These are phyloP conservation scores for Litsea cubeba DNA, from an alignment of 164 flowering plant species.

Conservation along the genomic window DNA sequence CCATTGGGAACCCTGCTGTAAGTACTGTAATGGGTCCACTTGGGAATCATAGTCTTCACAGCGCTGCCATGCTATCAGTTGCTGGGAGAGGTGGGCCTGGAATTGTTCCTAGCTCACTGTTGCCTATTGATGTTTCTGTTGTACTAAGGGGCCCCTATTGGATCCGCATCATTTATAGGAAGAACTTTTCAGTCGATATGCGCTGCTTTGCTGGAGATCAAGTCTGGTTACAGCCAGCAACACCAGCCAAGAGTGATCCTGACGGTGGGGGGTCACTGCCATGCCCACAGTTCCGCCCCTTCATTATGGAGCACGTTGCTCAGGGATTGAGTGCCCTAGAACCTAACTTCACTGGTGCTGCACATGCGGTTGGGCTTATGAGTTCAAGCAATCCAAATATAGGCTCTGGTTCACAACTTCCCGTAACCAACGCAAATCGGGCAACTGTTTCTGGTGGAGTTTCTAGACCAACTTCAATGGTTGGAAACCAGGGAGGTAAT, in stretches of 20 bases:
- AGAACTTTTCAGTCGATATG: slow-evolving; percentile 95
- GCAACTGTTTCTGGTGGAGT: slow-evolving; percentile 43
- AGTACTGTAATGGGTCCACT: slow-evolving; percentile 39
- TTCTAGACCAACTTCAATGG: slow-evolving; percentile 33
- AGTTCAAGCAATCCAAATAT: slow-evolving; percentile 45
- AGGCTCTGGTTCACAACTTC: slow-evolving; percentile 45
- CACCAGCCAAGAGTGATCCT: slow-evolving; percentile 90
- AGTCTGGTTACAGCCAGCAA: slow-evolving; percentile 99
- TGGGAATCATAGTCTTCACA: slow-evolving; percentile 57
- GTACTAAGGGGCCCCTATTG: slow-evolving; percentile 96
- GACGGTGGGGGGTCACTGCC: slow-evolving; percentile 93
- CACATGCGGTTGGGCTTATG: slow-evolving; percentile 50
- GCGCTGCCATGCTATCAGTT: slow-evolving; percentile 67
- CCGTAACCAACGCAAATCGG: slow-evolving; percentile 53
- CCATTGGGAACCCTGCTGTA: slow-evolving; percentile 32
- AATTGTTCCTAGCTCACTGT: slow-evolving; percentile 91
- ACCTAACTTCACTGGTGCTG: slow-evolving; percentile 56
- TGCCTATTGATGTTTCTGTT: slow-evolving; percentile 97
- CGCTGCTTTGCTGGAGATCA: slow-evolving; percentile 99
- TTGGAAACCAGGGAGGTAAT: slow-evolving; percentile 46
- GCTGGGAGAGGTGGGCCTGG: slow-evolving; percentile 94
- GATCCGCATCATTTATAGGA: slow-evolving; percentile 91
- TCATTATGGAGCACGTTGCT: slow-evolving; percentile 99
- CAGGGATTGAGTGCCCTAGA: slow-evolving; percentile 90
- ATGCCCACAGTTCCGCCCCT: slow-evolving; percentile 98